These are phyloP conservation scores for Penicillium simplicissimum DNA, from an alignment of 495 filamentous ascomycete genomes.

Conservation along the genomic window DNA sequence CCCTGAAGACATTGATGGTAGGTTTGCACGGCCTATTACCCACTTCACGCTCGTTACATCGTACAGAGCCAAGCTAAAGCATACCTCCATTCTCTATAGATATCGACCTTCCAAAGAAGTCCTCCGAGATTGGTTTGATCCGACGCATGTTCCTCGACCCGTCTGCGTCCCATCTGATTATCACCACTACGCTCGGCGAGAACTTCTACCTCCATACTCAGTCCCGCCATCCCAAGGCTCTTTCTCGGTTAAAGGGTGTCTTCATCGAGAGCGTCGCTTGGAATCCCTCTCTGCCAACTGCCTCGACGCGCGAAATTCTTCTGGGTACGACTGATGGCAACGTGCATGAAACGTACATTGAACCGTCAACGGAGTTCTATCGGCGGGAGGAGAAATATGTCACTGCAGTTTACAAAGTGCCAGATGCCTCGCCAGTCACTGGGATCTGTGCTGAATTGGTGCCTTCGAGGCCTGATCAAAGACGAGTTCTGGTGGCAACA, in stretches of 20 bases:
- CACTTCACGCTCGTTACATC: not conserved
- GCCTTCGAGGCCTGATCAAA: conserved; percentile 62
- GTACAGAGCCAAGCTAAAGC: conserved; percentile 16
- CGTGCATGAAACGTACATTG: conserved; percentile 94
- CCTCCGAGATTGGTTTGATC: conserved; percentile 86
- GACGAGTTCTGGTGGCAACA: conserved; percentile 77
- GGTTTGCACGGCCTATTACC: conserved; percentile 5
- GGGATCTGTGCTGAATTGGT: conserved; percentile 80
- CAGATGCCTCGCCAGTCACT: conserved; percentile 73
- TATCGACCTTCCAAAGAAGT: conserved; percentile 94
- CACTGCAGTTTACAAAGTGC: conserved; percentile 72
- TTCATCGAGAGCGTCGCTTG: conserved; percentile 87
- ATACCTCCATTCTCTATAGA: conserved; percentile 53
- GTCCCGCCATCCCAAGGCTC: conserved; percentile 77
- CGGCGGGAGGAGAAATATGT: conserved; percentile 91
- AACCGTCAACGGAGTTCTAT: conserved; percentile 91
- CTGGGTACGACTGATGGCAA: conserved; percentile 89
- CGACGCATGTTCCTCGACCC: conserved; percentile 96
- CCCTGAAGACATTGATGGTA: conserved; percentile 94
- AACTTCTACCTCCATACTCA: conserved; percentile 98
- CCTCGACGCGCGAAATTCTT: conserved; percentile 93
- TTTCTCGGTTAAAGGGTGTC: conserved; percentile 83
- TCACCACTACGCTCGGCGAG: conserved; percentile 87
- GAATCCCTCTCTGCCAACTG: conserved; percentile 95
- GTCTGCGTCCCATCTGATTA: conserved; percentile 89